Base-by-base conservation (phyloP, 208 protist genomes). In the Leishmania gerbilli region DNA sequence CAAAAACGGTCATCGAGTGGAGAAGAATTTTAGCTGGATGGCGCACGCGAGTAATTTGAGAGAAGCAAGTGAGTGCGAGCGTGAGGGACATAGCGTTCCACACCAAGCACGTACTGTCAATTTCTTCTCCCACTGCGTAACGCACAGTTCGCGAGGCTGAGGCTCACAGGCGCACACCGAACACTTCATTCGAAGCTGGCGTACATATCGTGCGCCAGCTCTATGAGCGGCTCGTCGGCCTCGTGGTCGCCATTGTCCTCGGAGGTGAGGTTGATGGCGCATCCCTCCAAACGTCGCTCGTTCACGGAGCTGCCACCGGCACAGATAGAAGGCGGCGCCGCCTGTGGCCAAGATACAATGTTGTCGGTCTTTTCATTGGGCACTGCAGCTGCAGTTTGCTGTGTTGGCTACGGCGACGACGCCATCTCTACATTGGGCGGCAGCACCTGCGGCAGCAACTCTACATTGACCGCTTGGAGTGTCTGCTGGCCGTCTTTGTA, bases 391-490 rank as follows among this genome's bases (percentile, higher is more conserved):
- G 7, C 2, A 0, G 1, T 8, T 40, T 56, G 21, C 71, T n/a
- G n/a, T 45, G 8, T 24, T 40, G 42, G 13, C n/a, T 4, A 37
- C 4, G 49, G 5, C 49, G 79, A 42, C 62, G 24, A 51, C 11
- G 62, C 27, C 40, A 69, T 47, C 71, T 79, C 77, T 51, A 74
- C 11, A 5, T 34, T 58, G 1, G 56, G 56, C 7, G 79, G 79
- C 1, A 81, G 8, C 51, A 84, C 74, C 72, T 87, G 84, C 40
- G 75, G 84, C 74, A 89, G 79, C 34, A 86, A 77, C 75, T 88
- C 79, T 51, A 93, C 88, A 51, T 88, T 84, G n/a, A 91, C 82
- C 15, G 90, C 90, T 71, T 92, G 90, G 67, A 87, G 80, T 5
- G 79, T 86, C 47, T 84, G 71, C 71, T 89, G 85, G n/a, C 88